These are phyloP conservation scores for Phialemoniopsis sp. DNA, from an alignment of 2,329 filamentous ascomycete genomes.

Conservation along the genomic window DNA sequence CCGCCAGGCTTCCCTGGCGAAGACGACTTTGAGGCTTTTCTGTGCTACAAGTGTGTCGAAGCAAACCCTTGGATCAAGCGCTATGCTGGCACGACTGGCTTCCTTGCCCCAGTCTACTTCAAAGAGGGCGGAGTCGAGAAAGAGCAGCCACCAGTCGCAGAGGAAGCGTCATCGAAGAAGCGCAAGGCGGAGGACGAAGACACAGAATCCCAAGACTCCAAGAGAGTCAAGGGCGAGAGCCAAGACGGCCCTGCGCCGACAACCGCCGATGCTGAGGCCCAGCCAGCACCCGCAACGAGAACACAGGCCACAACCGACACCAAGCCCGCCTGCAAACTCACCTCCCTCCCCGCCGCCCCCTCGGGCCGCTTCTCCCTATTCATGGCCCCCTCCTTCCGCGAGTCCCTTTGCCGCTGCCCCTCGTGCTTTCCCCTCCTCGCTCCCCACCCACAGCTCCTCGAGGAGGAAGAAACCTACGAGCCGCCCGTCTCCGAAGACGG, in stretches of 20 bases:
- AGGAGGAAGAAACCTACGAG: conserved; percentile 93
- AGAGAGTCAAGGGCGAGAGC: conserved; percentile 50
- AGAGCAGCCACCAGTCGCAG: neutral
- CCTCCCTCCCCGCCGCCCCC: conserved; percentile 52
- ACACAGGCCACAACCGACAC: neutral
- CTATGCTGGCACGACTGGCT: conserved; percentile 77
- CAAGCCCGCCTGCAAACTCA: conserved; percentile 50
- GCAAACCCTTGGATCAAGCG: conserved; percentile 87
- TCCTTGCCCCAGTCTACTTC: conserved; percentile 67
- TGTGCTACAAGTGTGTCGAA: conserved; percentile 92
- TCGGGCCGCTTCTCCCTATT: conserved; percentile 73
- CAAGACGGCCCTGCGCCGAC: conserved; percentile 21
- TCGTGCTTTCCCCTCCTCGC: conserved; percentile 73
- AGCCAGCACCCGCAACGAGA: too few relatives aligned
- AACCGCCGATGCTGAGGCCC: neutral
- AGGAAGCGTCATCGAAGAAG: conserved; percentile 35
- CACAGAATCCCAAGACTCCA: conserved; percentile 29
- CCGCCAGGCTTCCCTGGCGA: conserved; percentile 86
- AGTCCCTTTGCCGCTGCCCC: conserved; percentile 76
- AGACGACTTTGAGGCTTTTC: conserved; percentile 82
- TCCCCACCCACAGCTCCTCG: conserved; percentile 74
- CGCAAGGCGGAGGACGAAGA: conserved; percentile 59
- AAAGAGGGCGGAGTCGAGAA: conserved; percentile 17
- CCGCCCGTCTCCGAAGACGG: conserved; percentile 74
- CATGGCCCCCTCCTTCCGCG: conserved; percentile 73